A percentile compares a stretch with the other conserved stretches of the same genome.
phyloP scores from a whole-genome alignment of 2,329 filamentous ascomycete species.

The Sporothrix dimorphospora region DNA sequence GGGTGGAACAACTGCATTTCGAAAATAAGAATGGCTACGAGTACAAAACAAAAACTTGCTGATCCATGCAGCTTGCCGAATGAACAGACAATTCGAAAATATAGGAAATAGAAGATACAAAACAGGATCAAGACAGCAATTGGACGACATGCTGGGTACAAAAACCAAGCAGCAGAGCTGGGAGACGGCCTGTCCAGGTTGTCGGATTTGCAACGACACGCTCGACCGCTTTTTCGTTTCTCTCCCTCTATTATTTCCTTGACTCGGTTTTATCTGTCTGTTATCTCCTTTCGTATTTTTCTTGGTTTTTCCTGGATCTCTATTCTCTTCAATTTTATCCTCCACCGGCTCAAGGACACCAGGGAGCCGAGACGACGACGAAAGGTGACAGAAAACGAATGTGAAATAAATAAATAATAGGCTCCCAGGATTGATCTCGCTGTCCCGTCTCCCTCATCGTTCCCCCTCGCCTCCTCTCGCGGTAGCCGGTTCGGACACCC shows the following conservation, averaged over 20 bases:
- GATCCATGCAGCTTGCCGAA: not conserved
- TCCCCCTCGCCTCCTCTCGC: not conserved
- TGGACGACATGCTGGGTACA: not conserved
- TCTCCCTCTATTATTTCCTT: not conserved
- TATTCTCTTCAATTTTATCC: too few relatives aligned
- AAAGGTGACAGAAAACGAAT: not conserved
- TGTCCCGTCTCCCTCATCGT: too few relatives aligned
- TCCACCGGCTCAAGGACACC: not conserved
- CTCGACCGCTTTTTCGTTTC: not conserved
- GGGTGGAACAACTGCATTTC: not conserved
- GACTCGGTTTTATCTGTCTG: not conserved
- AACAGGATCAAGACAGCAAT: too few relatives aligned
- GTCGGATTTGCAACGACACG: slow-evolving; percentile 17
- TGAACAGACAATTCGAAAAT: not conserved
- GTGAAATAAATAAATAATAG: not conserved
- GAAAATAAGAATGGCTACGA: not conserved
- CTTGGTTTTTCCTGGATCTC: not conserved
- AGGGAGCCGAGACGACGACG: not conserved
- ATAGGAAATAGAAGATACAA: not conserved
- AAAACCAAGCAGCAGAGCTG: not conserved
- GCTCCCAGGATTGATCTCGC: not conserved
- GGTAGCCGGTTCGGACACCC: not conserved
- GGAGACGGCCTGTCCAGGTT: not conserved
- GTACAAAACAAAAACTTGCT: not conserved
- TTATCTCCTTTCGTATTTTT: not conserved